These are phyloP conservation scores for Sporodiniella umbellata DNA, from an alignment of 371 early-diverging fungal genomes.

Conservation along the genomic window DNA sequence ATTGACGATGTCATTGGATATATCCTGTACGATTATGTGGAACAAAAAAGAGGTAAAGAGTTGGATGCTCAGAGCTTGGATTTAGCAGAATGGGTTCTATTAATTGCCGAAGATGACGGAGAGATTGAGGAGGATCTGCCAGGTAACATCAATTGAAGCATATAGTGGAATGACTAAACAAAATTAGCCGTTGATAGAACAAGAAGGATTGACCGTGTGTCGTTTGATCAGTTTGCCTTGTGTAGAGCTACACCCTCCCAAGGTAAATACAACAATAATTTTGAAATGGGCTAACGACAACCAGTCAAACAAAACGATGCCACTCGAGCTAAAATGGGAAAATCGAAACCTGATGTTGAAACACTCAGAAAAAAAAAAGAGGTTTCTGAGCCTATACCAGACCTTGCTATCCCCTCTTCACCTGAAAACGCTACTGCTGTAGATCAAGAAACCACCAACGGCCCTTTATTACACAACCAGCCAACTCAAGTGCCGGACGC, in stretches of 20 bases:
- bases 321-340: conserved; percentile 40
- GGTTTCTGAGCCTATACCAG: conserved; percentile 1
- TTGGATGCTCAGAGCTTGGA: conserved; percentile 63
- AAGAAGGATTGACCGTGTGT: conserved; percentile 80
- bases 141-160: conserved; percentile 45
- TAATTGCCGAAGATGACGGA: conserved; percentile 95
- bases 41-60: conserved; percentile 60
- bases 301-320: conserved; percentile 42
- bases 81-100: conserved; percentile 78
- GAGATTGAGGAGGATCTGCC: conserved; percentile 95
- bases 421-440: conserved; percentile 4
- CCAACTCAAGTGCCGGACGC: conserved; percentile 31
- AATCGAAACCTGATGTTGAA: conserved; percentile 28
- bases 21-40: conserved; percentile 76
- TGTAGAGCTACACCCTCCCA: conserved; percentile 77
- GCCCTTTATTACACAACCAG: conserved; percentile 17
- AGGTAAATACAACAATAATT: conserved; percentile 39
- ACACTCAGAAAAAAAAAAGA: conserved; percentile 22
- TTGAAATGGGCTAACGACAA: neutral
- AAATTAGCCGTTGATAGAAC: conserved; percentile 78
- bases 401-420: neutral
- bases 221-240: conserved; percentile 89
- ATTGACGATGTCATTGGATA: conserved; percentile 93
- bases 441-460: neutral
- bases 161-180: neutral